Evolutionary conservation across 1,139 yeast genomes (phyloP).

Genomic region (Scheffersomyces insectosa): DNA sequence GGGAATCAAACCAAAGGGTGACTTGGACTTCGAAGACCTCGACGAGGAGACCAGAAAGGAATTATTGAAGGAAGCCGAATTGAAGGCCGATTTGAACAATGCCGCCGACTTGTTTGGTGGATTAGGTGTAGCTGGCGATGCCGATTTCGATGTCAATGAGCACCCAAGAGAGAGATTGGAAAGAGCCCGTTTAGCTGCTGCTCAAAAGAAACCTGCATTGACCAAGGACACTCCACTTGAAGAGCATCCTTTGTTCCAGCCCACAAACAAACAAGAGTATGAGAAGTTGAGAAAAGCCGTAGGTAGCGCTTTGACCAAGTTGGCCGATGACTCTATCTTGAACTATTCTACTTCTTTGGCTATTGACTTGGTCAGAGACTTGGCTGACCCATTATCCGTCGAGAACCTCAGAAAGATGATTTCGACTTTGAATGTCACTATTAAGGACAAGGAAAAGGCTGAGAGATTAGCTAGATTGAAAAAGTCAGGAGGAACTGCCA

Average conservation of each 20-base stretch:
- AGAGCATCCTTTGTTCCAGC: conserved; percentile 76
- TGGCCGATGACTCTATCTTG: conserved; percentile 62
- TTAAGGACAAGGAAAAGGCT: conserved; percentile 84
- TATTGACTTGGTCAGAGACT: conserved; percentile 81
- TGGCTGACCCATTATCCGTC: conserved; percentile 74
- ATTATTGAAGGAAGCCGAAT: conserved; percentile 74
- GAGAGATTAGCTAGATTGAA: conserved; percentile 84
- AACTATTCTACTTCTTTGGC: conserved; percentile 77
- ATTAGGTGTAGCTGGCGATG: conserved; percentile 62
- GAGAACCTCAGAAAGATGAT: conserved; percentile 86
- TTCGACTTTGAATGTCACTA: conserved; percentile 77
- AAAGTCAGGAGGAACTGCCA: conserved; percentile 80
- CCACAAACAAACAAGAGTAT: conserved; percentile 76
- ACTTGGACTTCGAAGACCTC: conserved; percentile 53
- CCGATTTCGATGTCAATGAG: conserved; percentile 41
- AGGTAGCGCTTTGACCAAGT: conserved; percentile 61
- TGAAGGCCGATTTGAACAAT: conserved; percentile 82
- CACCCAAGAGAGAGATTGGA: conserved; percentile 72
- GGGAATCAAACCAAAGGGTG: conserved; percentile 22
- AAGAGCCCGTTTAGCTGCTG: conserved; percentile 50
- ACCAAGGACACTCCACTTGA: conserved; percentile 70
- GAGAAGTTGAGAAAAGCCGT: conserved; percentile 83
- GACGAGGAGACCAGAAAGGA: conserved; percentile 72
- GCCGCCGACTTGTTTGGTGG: conserved; percentile 93
- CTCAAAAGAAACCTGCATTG: conserved; percentile 39